Percentiles rank a stretch among this genome's conserved stretches.
These are phyloP conservation scores for Claviceps sp. DNA, from an alignment of 2,329 filamentous ascomycete genomes.

Conservation along the genomic window DNA sequence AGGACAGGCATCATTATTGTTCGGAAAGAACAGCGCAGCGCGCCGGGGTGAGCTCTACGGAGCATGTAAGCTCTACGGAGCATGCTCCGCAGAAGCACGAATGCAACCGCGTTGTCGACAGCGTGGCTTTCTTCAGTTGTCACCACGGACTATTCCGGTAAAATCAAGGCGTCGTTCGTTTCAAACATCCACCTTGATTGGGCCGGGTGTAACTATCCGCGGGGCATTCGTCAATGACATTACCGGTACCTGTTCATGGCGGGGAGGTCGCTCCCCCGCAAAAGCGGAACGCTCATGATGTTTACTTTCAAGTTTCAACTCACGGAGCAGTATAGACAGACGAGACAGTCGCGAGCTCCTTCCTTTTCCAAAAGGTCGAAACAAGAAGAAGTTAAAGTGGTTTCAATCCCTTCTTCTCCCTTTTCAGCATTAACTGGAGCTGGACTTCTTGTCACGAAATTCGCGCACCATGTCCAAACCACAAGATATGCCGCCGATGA, in stretches of 20 bases:
- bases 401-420: background rate
- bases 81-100: background rate
- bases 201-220: background rate
- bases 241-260: background rate
- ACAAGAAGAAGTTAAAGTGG: too few species aligned
- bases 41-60: background rate
- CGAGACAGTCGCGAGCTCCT: background rate
- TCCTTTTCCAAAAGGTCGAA: background rate
- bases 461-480: slow-evolving; percentile 24
- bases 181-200: background rate
- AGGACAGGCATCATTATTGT: background rate
- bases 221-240: background rate
- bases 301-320: background rate
- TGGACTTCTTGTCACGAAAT: background rate
- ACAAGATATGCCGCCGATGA: slow-evolving; percentile 40
- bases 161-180: background rate
- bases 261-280: background rate
- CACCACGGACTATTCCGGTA: background rate
- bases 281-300: background rate
- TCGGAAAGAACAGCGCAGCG: background rate
- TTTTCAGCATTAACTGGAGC: background rate
- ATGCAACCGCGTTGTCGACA: background rate
- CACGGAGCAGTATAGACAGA: background rate
- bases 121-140: background rate
- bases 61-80: background rate